Percentiles rank a stretch among this genome's conserved stretches.
These are phyloP conservation scores for Ogataea trehalophila DNA, from an alignment of 805 yeast species.

Conservation along the genomic window DNA sequence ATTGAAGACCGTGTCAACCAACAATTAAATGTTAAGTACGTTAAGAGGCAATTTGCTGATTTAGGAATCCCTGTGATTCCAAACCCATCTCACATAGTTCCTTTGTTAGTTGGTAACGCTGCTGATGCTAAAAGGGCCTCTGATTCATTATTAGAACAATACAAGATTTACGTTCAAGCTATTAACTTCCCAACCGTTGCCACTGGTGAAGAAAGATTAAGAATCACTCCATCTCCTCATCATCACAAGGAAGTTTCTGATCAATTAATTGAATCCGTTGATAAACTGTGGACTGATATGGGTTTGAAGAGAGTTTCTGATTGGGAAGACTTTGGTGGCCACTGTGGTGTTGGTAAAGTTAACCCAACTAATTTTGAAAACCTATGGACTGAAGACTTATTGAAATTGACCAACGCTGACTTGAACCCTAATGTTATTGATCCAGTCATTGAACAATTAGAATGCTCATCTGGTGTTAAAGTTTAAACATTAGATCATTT, in stretches of 20 bases:
- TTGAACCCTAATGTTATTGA: conserved; percentile 63
- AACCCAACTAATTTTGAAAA: conserved; percentile 45
- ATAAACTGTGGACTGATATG: conserved; percentile 72
- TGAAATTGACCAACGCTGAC: conserved; percentile 55
- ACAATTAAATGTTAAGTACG: conserved; percentile 81
- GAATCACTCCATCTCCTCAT: conserved; percentile 99
- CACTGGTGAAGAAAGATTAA: conserved; percentile 89
- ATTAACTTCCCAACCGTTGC: conserved; percentile 98
- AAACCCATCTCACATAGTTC: conserved; percentile 96
- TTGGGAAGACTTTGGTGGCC: conserved; percentile 82
- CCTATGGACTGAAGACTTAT: conserved; percentile 84
- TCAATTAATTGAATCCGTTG: conserved; percentile 71
- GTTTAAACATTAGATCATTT: conserved; percentile 6
- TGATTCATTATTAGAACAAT: conserved; percentile 77
- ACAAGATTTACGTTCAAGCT: conserved; percentile 93
- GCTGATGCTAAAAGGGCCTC: conserved; percentile 87
- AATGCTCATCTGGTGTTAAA: conserved; percentile 64
- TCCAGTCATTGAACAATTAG: conserved; percentile 59
- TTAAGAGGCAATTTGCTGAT: conserved; percentile 62
- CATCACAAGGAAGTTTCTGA: conserved; percentile 76
- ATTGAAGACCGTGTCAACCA: conserved; percentile 75
- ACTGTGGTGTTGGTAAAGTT: conserved; percentile 76
- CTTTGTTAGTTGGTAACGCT: conserved; percentile 92
- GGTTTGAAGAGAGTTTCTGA: conserved; percentile 68
- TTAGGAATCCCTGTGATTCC: conserved; percentile 94